These are phyloP conservation scores for Kwoniella newhampshirensis DNA, from an alignment of 768 basidiomycete genomes.

Conservation along the genomic window DNA sequence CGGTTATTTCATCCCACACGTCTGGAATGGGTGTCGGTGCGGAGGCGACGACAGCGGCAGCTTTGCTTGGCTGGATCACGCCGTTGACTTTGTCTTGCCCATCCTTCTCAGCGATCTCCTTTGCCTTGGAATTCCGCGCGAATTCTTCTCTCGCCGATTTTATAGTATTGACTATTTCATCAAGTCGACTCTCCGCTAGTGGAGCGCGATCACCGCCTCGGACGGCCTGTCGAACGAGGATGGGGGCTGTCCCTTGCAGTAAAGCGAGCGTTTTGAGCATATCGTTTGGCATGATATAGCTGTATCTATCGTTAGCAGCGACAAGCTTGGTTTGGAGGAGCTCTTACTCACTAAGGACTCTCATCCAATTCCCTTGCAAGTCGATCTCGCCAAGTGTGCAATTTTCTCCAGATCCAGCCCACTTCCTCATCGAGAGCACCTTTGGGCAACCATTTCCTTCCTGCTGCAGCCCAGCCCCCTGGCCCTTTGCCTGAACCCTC, in stretches of 20 bases:
- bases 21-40: constrained; percentile 12
- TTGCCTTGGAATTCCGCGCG: constrained; percentile 1
- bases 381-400: constrained; percentile 81
- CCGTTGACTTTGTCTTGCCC: background rate
- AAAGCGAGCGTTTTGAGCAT: constrained; percentile 23
- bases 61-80: background rate
- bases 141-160: constrained; percentile 26
- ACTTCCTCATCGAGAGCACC: constrained; percentile 55
- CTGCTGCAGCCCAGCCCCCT: constrained; percentile 74
- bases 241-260: constrained; percentile 8
- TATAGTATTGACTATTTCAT: constrained; percentile 32
- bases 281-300: constrained; percentile 39
- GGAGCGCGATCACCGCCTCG: constrained; percentile 10
- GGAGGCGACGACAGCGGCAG: constrained; percentile 57
- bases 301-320: constrained; percentile 4
- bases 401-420: constrained; percentile 65
- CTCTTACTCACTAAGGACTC: constrained; percentile 64
- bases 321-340: constrained; percentile 55
- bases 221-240: constrained; percentile 11
- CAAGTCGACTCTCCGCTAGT: constrained; percentile 13
- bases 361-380: constrained; percentile 82
- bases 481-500: constrained; percentile 63
- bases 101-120: background rate
- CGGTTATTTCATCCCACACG: constrained; percentile 17
- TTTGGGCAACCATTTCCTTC: constrained; percentile 78